Conservation (phyloP, 768 basidiomycete species). For the Mycena kentingensis region DNA sequence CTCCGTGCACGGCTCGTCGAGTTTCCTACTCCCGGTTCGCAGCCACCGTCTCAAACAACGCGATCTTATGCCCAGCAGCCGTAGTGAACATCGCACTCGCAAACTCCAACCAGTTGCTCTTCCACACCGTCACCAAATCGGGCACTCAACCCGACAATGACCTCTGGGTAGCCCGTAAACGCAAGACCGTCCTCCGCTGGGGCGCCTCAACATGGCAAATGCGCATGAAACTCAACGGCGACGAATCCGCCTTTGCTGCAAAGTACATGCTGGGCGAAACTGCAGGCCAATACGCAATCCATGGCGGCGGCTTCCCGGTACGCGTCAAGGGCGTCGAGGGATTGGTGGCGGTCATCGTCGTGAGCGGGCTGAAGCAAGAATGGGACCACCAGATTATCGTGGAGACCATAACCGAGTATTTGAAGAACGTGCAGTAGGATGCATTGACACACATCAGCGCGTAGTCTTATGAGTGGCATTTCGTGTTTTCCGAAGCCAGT, state of each 20-base stretch:
- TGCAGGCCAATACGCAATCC: conserved; percentile 31
- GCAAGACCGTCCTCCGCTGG: conserved; percentile 34
- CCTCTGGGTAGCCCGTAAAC: conserved; percentile 37
- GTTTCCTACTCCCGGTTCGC: conserved; percentile 24
- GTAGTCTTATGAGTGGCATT: background rate
- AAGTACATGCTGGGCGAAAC: conserved; percentile 28
- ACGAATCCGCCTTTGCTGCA: conserved; percentile 15
- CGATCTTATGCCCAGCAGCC: too few species aligned
- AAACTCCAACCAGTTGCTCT: conserved; percentile 32
- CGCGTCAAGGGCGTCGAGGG: conserved; percentile 36
- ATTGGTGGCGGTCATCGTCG: conserved; percentile 37
- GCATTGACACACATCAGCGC: background rate
- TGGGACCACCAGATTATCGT: conserved; percentile 35
- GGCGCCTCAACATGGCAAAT: conserved; percentile 30
- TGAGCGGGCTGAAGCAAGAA: conserved; percentile 33
- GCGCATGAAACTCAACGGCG: conserved; percentile 17
- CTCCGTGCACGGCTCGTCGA: conserved; percentile 27
- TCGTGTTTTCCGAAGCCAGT: conserved; percentile 2
- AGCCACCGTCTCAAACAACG: too few species aligned
- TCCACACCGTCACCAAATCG: conserved; percentile 29
- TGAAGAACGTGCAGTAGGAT: conserved; percentile 11
- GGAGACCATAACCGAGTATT: conserved; percentile 30
- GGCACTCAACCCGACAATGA: conserved; percentile 35
- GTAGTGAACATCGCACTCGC: conserved; percentile 33
- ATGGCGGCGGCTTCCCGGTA: conserved; percentile 37